phyloP scores from a whole-genome alignment of 495 filamentous ascomycete genomes.

The Annulohypoxylon bovei region DNA sequence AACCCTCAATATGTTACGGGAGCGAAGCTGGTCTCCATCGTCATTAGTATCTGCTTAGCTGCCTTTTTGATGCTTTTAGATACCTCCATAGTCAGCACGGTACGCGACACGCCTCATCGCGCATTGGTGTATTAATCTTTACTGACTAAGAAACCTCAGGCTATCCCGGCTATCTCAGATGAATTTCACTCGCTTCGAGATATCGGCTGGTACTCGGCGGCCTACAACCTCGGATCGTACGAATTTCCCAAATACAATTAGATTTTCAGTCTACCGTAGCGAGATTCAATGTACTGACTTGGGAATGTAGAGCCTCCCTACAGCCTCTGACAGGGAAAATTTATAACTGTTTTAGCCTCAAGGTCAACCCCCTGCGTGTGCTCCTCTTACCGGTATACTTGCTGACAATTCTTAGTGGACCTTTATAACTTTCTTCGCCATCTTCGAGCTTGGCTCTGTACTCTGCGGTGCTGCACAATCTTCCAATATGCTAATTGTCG shows the following conservation, averaged over 20 bases:
- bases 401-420: conserved; percentile 24
- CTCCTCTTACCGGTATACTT: background rate
- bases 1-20: conserved; percentile 25
- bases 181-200: conserved; percentile 57
- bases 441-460: conserved; percentile 59
- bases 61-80: conserved; percentile 61
- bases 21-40: conserved; percentile 11
- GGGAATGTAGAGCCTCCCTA: conserved; percentile 26
- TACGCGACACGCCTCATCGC: background rate
- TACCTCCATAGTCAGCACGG: conserved; percentile 58
- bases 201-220: conserved; percentile 63
- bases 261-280: background rate
- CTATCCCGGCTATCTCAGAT: conserved; percentile 48
- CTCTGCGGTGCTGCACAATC: conserved; percentile 60
- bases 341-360: conserved; percentile 52
- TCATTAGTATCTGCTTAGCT: conserved; percentile 48
- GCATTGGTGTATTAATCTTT: background rate
- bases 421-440: conserved; percentile 50
- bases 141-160: conserved; percentile 23
- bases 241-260: background rate
- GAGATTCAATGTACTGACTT: too few species aligned
- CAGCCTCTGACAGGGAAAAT: conserved; percentile 57
- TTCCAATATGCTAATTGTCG: conserved; percentile 58
- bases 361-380: conserved; percentile 27
- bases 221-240: conserved; percentile 43